Evolutionary conservation across 352 stramenopile species (phyloP), one percentile per base, ranked within the genome.

Genomic region (Ochromonadaceae sp.): DNA sequence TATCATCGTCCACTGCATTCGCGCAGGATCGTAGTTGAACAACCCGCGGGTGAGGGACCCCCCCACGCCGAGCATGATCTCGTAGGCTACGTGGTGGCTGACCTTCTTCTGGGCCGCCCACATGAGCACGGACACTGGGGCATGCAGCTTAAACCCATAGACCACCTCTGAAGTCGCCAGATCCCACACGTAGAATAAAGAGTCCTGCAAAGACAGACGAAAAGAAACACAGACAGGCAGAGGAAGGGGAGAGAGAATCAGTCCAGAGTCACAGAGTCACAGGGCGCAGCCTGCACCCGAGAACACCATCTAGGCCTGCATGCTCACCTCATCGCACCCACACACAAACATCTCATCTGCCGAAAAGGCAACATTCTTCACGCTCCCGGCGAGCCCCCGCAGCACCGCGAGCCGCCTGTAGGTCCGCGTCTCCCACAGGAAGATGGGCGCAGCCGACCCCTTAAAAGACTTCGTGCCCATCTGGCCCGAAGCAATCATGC

Each of bases 131-230:
- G 20, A 22, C 14, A 63, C 28, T 9, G 55, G 55, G 22, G 7
- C 3, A 26, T 26, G 2, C 10, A 62, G 9, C 15, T 58, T 32
- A 40, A 68, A 67, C n/a, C 66, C 68, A 70, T 70, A 73, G 1
- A 72, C 47, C 1, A 73, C 66, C 66, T 78, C 73, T 34, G 68
- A 70, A 0, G 72, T 76, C 28, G 69, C 38, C 43, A 77, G 67
- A 52, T 78, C 73, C 72, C 72, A 78, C 5, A 78, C 50, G 36
- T 70, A 73, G 26, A 78, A 25, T n/a, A 70, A 14, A 57, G 58
- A 41, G 40, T 78, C 73, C 5, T 53, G 5, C 48, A 52, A n/a
- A 20, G 28, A 7, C 44, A 20, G 44, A 52, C 34, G 15, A n/a
- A 20, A 34, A 52, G 34, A 52, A 52, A 52, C 34, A 44, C n/a